Evolutionary conservation across 495 filamentous ascomycete species (phyloP).

Genomic region (Emericellopsis terricola): DNA sequence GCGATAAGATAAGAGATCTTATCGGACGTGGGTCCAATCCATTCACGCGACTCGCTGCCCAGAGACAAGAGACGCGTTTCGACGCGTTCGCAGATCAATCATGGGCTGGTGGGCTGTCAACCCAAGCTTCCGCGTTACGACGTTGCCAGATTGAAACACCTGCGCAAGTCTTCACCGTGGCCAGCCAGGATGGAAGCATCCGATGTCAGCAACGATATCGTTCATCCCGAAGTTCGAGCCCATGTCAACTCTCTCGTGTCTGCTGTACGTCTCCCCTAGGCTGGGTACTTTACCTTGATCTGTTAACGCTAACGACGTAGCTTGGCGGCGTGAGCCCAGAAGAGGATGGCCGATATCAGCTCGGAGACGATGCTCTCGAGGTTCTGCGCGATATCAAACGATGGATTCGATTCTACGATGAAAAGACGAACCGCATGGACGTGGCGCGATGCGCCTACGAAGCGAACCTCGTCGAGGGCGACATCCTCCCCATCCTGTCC

Average conservation of each 20-base stretch:
- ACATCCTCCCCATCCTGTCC: conserved; percentile 78
- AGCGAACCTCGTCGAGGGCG: conserved; percentile 76
- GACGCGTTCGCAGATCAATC: background rate
- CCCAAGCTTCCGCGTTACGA: background rate
- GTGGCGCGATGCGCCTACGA: conserved; percentile 87
- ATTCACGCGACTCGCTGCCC: background rate
- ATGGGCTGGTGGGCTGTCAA: background rate
- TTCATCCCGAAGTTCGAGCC: conserved; percentile 78
- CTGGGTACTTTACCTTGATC: background rate
- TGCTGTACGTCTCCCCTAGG: conserved; percentile 44
- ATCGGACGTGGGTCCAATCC: background rate
- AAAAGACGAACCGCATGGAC: conserved; percentile 86
- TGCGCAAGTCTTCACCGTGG: too few relatives aligned
- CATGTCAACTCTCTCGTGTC: conserved; percentile 84
- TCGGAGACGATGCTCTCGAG: conserved; percentile 85
- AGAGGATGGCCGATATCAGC: conserved; percentile 56
- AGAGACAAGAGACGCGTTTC: background rate
- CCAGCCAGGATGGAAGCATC: conserved; percentile 26
- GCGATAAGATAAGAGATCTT: background rate
- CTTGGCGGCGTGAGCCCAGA: conserved; percentile 74
- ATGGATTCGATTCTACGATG: conserved; percentile 91
- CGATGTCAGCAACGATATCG: conserved; percentile 33
- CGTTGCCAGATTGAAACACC: too few relatives aligned
- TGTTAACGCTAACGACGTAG: conserved; percentile 21
- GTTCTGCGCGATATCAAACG: conserved; percentile 81